phyloP scores from a whole-genome alignment of 83 land plant species.

The Isoetes engelmannii region DNA sequence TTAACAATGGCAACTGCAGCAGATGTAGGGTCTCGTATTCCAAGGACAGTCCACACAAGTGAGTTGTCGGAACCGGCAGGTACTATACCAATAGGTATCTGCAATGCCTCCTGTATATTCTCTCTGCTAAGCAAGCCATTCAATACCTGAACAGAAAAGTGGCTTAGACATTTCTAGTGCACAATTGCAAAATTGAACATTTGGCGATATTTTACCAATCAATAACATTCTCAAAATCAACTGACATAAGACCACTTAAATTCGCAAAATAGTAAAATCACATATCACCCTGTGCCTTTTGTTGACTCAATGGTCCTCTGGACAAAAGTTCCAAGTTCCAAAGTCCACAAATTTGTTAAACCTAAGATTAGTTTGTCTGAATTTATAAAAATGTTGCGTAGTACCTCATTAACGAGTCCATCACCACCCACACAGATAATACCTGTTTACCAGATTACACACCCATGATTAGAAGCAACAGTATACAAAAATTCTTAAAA shows the following conservation, averaged over 20 bases:
- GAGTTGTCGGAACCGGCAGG: conserved; percentile 99
- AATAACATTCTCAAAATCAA: not conserved
- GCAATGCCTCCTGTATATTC: conserved; percentile 70
- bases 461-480: conserved; percentile 1
- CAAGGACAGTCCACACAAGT: conserved; percentile 84
- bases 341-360: no score
- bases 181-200: no score
- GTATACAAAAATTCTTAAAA: not conserved
- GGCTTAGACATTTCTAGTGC: no score
- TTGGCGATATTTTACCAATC: no score
- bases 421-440: conserved; percentile 96
- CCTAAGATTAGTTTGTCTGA: no score
- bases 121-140: conserved; percentile 59
- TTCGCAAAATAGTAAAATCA: not conserved
- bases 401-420: conserved; percentile 93
- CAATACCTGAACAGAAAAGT: conserved; percentile 29
- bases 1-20: conserved; percentile 90
- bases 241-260: not conserved
- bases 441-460: conserved; percentile 35
- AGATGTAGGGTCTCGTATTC: conserved; percentile 78
- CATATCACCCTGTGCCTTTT: not conserved
- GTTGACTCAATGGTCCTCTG: no score
- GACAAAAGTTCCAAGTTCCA: no score
- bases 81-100: conserved; percentile 82
- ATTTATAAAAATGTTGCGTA: not conserved